Conservation (phyloP, 148 eudicot species). For the Vaccinium vitisidaea region DNA sequence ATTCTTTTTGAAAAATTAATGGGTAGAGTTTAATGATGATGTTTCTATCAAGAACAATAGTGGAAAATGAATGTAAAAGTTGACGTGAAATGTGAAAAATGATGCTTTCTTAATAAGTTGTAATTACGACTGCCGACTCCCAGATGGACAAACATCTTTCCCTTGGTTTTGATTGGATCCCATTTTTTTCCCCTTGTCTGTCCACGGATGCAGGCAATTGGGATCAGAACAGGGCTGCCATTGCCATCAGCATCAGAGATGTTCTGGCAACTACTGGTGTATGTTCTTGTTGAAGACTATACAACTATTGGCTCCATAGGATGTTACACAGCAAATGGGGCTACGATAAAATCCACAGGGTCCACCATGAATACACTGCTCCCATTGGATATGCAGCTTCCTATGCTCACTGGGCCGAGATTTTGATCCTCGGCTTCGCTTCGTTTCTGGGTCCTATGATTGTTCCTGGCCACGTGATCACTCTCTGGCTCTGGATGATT, state of each 20-base stretch:
- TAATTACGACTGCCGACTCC: no score
- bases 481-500: conserved; percentile 76
- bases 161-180: neutral
- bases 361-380: conserved; percentile 81
- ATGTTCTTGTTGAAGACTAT: conserved; percentile 66
- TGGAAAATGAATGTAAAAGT: no score
- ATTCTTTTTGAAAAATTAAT: no score
- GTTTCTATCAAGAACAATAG: no score
- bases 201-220: conserved; percentile 44
- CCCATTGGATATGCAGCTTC: conserved; percentile 79
- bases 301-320: conserved; percentile 75
- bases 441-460: conserved; percentile 76
- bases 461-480: conserved; percentile 77
- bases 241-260: conserved; percentile 69
- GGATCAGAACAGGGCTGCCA: conserved; percentile 67
- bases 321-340: conserved; percentile 68
- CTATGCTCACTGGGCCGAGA: conserved; percentile 78
- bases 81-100: no score
- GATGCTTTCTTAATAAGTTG: no score
- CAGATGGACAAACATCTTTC: no score
- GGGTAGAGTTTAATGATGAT: no score
- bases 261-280: conserved; percentile 51
- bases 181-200: no score
- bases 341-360: conserved; percentile 69
- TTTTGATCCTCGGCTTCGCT: conserved; percentile 67